phyloP scores from a whole-genome alignment of 345 rosid genomes.

The Carallia brachiata region DNA sequence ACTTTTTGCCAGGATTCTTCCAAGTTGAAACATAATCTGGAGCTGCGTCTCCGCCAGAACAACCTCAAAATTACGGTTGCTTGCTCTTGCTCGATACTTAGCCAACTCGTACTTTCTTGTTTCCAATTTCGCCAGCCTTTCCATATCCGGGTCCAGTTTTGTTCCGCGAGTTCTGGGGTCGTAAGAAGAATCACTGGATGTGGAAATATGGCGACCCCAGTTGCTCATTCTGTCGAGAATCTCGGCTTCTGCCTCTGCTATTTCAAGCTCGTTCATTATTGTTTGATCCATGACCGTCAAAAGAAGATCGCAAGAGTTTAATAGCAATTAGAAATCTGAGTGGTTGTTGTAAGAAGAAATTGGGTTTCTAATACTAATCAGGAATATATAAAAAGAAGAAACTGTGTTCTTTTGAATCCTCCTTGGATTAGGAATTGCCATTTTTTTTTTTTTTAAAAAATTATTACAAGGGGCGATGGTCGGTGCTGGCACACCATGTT shows the following conservation, averaged over 20 bases:
- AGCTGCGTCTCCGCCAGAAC: background rate
- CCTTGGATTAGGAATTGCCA: no score
- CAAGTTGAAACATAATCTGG: constrained; percentile 1
- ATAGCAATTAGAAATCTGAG: no score
- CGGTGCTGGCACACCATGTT: no score
- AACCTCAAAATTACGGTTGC: background rate
- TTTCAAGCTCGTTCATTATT: background rate
- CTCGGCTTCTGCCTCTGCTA: background rate
- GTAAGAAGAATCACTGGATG: background rate
- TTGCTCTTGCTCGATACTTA: background rate
- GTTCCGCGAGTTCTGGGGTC: background rate
- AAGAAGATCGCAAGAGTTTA: no score
- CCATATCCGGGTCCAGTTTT: background rate
- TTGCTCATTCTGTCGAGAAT: constrained; percentile 1
- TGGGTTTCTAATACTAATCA: no score
- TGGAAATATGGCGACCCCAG: background rate
- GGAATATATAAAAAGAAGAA: no score
- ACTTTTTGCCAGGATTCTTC: background rate
- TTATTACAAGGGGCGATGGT: no score
- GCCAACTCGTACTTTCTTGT: constrained; percentile 1
- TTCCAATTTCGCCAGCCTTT: background rate
- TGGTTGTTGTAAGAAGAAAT: no score
- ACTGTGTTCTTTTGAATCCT: no score
- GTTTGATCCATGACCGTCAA: no score
- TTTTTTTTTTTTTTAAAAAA: no score